phyloP scores from a whole-genome alignment of 805 yeast genomes.

The Nakazawaea molendinolei region DNA sequence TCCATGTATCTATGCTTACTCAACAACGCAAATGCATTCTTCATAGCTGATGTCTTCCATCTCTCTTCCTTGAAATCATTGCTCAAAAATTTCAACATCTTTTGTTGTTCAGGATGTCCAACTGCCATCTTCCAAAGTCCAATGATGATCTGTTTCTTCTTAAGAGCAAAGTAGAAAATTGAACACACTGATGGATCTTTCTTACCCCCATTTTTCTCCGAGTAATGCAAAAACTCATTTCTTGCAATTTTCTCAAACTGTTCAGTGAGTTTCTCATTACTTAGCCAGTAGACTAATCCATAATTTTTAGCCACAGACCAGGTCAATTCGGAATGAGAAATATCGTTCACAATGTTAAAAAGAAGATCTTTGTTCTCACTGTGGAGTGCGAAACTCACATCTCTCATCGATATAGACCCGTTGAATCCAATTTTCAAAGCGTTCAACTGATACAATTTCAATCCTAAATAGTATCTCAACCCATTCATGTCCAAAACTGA shows the following conservation, averaged over 20 bases:
- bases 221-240: conserved; percentile 46
- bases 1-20: conserved; percentile 84
- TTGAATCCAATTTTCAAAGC: conserved; percentile 21
- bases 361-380: conserved; percentile 71
- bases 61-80: conserved; percentile 71
- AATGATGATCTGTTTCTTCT: conserved; percentile 65
- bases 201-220: conserved; percentile 34
- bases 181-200: conserved; percentile 71
- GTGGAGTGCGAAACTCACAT: conserved; percentile 82
- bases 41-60: conserved; percentile 85
- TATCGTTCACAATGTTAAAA: conserved; percentile 40
- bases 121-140: conserved; percentile 79
- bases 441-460: conserved; percentile 51
- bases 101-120: conserved; percentile 75
- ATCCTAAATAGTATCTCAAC: conserved; percentile 61
- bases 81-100: conserved; percentile 68
- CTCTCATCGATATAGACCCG: conserved; percentile 61
- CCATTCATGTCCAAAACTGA: conserved; percentile 58
- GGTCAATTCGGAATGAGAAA: conserved; percentile 34
- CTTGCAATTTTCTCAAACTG: conserved; percentile 67
- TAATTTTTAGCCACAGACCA: conserved; percentile 58
- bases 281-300: conserved; percentile 71
- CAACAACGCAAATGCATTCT: conserved; percentile 85
- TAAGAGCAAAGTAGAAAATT: conserved; percentile 69
- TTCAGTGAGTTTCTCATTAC: conserved; percentile 34